These are phyloP conservation scores for Citrullus mucosospermus DNA, from an alignment of 306 rosid species.

Conservation along the genomic window DNA sequence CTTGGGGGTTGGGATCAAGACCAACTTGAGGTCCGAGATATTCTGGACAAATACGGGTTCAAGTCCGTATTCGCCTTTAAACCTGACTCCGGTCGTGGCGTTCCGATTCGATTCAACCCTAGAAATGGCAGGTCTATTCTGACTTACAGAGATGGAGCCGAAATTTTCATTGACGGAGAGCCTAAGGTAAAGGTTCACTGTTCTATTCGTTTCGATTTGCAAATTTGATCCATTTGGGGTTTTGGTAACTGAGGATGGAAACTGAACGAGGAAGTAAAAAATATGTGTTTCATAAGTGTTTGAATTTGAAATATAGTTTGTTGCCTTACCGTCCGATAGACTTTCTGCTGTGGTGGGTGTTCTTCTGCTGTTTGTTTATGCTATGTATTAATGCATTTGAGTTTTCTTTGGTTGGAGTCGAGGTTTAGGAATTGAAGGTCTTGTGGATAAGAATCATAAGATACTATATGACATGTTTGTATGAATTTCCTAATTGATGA, in stretches of 20 bases:
- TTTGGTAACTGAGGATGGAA: not conserved
- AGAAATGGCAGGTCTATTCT: constrained; percentile 65
- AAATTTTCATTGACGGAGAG: constrained; percentile 60
- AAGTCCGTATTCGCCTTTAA: constrained; percentile 60
- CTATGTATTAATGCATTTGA: not conserved
- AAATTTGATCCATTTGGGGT: not conserved
- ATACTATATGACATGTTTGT: not conserved
- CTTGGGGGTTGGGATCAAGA: constrained; percentile 92
- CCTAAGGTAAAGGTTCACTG: constrained; percentile 41
- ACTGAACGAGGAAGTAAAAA: not conserved
- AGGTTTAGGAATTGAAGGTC: not conserved
- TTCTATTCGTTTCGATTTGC: not conserved
- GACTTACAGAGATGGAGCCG: constrained; percentile 51
- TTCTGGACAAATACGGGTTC: constrained; percentile 58
- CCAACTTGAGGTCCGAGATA: constrained; percentile 63
- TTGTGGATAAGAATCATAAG: not conserved
- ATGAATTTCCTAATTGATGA: not conserved
- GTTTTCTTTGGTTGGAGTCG: not conserved
- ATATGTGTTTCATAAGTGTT: not conserved
- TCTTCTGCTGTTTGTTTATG: not conserved
- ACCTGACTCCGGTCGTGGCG: constrained; percentile 45
- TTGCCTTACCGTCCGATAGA: too few species aligned
- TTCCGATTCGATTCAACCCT: constrained; percentile 58
- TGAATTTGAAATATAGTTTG: not conserved
- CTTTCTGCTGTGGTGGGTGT: not conserved